Evolutionary conservation across 768 basidiomycete species (phyloP).

Genomic region (Pleurotus citrinopileatus): DNA sequence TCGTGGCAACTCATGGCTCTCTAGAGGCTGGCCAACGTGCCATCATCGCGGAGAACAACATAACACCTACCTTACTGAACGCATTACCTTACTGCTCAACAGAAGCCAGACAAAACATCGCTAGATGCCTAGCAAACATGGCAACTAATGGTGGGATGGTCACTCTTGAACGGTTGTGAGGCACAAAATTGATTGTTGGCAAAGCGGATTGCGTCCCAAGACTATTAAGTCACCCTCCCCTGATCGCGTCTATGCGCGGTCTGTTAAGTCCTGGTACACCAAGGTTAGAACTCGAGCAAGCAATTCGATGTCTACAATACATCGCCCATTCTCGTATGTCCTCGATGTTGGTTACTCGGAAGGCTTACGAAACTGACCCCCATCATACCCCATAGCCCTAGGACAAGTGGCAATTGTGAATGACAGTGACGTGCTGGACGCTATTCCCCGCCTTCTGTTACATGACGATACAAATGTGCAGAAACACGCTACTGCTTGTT

Average conservation of each 20-base stretch:
- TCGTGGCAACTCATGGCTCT: no score
- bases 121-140: background rate
- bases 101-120: background rate
- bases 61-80: background rate
- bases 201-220: background rate
- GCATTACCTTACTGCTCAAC: background rate
- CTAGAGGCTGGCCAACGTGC: background rate
- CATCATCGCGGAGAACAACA: background rate
- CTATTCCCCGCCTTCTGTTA: background rate
- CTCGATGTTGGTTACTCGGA: background rate
- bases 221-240: background rate
- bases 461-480: background rate
- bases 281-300: background rate
- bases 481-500: slow-evolving; percentile 7
- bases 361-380: background rate
- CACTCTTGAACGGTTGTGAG: background rate
- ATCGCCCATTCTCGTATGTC: slow-evolving; percentile 3
- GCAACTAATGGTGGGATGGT: background rate
- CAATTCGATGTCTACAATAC: slow-evolving; percentile 9
- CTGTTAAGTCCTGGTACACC: slow-evolving; percentile 1
- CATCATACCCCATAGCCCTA: background rate
- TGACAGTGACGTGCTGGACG: background rate
- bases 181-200: background rate
- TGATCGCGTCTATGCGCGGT: background rate
- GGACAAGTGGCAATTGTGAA: background rate